A percentile compares a stretch with the other conserved stretches of the same genome.
Evolutionary conservation across 164 flowering plant species (phyloP).

Genomic region (Akebia trifoliata): DNA sequence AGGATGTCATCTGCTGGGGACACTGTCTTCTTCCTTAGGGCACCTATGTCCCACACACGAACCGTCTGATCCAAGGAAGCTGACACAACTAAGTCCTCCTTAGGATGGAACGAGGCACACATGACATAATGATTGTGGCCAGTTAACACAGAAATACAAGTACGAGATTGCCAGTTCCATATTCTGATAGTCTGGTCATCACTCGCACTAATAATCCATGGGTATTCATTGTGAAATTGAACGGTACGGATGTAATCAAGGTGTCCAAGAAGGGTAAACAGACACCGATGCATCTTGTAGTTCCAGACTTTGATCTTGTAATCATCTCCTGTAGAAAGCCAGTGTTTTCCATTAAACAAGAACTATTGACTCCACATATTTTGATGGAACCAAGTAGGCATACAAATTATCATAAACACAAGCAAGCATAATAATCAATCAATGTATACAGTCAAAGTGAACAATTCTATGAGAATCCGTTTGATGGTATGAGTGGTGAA

Average conservation of each 20-base stretch:
- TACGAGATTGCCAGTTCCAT: slow-evolving; percentile 58
- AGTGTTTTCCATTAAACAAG: not conserved
- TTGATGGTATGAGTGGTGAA: too few species aligned
- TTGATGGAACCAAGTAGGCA: too few species aligned
- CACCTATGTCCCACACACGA: slow-evolving; percentile 53
- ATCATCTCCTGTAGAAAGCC: slow-evolving; percentile 44
- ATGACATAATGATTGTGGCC: slow-evolving; percentile 57
- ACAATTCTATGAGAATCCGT: too few species aligned
- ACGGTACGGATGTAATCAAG: slow-evolving; percentile 55
- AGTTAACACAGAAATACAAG: slow-evolving; percentile 46
- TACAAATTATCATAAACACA: too few species aligned
- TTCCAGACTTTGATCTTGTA: slow-evolving; percentile 55
- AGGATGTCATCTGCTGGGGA: slow-evolving; percentile 48
- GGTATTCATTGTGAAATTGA: slow-evolving; percentile 45
- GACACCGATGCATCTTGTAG: slow-evolving; percentile 43
- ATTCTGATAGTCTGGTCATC: slow-evolving; percentile 54
- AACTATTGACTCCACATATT: too few species aligned
- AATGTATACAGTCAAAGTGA: too few species aligned
- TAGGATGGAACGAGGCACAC: slow-evolving; percentile 55
- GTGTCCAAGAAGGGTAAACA: slow-evolving; percentile 55
- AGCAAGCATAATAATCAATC: too few species aligned
- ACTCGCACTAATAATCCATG: slow-evolving; percentile 61
- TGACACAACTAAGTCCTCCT: slow-evolving; percentile 47
- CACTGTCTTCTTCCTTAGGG: slow-evolving; percentile 42
- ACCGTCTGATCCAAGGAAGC: slow-evolving; percentile 53